Evolutionary conservation across 208 protist genomes (phyloP), one percentile per base, ranked within the genome.

Genomic region (Phytomonas francai): DNA sequence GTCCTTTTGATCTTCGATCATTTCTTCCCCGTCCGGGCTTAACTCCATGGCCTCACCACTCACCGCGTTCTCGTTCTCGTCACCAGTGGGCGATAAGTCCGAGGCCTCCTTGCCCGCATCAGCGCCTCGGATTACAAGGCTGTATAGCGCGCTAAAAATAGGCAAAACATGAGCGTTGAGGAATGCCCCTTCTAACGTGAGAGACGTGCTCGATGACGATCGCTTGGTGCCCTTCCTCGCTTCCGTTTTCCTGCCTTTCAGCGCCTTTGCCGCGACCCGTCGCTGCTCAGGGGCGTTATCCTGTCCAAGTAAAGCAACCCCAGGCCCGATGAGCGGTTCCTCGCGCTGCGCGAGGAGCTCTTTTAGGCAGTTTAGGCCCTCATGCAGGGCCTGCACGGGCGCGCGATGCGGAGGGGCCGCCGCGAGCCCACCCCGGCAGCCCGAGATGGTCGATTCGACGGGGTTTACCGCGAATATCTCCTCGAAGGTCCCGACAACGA

Each of bases 351-450:
- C 65, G 25, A 95, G 79, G 60, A 95, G 76, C 65, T 84, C 73
- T 8, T 83, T 81, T n/a, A 95, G 66, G 70, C 80, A 91, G 66
- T 80, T 78, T n/a, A 95, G 74, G 49, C 80, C 89, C 28, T 88
- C 77, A 70, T 80, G 75, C 12, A 95, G 61, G 22, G 77, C 65
- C 30, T 79, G 67, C 3, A 65, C 65, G 0, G 80, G 73, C 30
- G 80, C 74, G 25, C 79, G 78, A 61, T 84, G 79, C 29, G 82
- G 65, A 8, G 73, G 65, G 11, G 59, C 27, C 57, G 16, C 8
- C 9, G 1, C 5, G 19, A 22, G 22, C 33, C 25, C 57, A 27
- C 19, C 34, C 49, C 54, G 51, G 22, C 19, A 14, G 4, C 25
- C 14, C 7, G 59, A n/a, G 14, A 8, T 39, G 28, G 67, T 32